Evolutionary conservation across 768 basidiomycete species (phyloP).

Genomic region (Tricholoma sp.): DNA sequence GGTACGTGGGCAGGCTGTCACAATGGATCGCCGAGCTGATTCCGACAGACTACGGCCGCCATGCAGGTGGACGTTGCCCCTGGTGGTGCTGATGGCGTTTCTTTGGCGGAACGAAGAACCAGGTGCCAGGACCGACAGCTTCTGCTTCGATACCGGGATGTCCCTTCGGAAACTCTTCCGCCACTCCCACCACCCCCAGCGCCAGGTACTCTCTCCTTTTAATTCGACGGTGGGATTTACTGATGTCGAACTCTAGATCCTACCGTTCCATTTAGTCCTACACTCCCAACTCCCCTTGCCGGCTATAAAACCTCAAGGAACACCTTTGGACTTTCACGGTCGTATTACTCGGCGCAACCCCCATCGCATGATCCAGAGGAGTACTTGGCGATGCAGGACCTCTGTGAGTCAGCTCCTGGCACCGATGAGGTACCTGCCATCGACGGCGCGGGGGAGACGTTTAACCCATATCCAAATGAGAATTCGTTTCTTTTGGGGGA

Average conservation of each 20-base stretch:
- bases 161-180: not conserved
- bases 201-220: not conserved
- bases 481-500: too few species aligned
- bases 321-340: not conserved
- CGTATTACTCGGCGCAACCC: not conserved
- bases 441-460: not conserved
- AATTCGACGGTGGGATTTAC: not conserved
- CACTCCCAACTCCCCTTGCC: not conserved
- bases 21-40: not conserved
- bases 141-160: not conserved
- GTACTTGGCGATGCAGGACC: not conserved
- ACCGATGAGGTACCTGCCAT: not conserved
- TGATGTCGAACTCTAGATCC: not conserved
- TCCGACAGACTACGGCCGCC: not conserved
- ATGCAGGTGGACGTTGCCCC: not conserved
- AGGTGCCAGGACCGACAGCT: not conserved
- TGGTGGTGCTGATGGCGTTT: not conserved
- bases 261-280: not conserved
- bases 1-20: not conserved
- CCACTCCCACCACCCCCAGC: not conserved
- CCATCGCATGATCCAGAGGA: not conserved
- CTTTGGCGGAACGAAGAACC: not conserved
- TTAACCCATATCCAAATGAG: conserved; percentile 8
- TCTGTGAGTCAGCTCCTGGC: not conserved
- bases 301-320: not conserved